Conservation (phyloP, 768 basidiomycete genomes). For the Lepiota subincarnata region DNA sequence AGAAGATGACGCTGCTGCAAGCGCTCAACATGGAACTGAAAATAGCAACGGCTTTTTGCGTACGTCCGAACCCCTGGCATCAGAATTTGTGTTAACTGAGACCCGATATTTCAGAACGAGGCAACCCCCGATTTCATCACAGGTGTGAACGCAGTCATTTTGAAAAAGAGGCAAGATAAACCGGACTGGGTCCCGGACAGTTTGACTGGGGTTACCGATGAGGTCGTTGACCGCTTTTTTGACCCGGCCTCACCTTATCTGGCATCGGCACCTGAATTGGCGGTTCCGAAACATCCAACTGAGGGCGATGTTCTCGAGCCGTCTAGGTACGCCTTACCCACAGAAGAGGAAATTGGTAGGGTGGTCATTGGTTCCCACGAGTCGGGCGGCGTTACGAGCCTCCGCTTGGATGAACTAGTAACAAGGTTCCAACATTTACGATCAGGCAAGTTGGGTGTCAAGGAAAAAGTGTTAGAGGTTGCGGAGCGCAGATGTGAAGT, state of each 20-base stretch:
- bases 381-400: conserved; percentile 56
- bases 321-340: conserved; percentile 62
- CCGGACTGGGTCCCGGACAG: conserved; percentile 72
- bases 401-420: conserved; percentile 62
- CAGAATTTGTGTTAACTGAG: conserved; percentile 14
- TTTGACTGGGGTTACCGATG: conserved; percentile 54
- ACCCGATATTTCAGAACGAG: conserved; percentile 46
- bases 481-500: conserved; percentile 62
- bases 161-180: conserved; percentile 35
- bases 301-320: conserved; percentile 23
- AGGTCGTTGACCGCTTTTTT: conserved; percentile 68
- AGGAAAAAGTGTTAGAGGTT: conserved; percentile 76
- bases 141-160: conserved; percentile 71
- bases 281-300: conserved; percentile 31
- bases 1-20: conserved; percentile 53
- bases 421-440: conserved; percentile 46
- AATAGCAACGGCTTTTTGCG: conserved; percentile 87
- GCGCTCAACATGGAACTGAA: conserved; percentile 81
- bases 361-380: conserved; percentile 61
- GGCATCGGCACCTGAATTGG: conserved; percentile 39
- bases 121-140: conserved; percentile 79
- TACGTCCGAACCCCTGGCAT: conserved; percentile 39
- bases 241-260: conserved; percentile 44
- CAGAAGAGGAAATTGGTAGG: conserved; percentile 67
- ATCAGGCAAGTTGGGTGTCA: conserved; percentile 56